Percentiles rank a stretch among this genome's conserved stretches.
Conservation (phyloP, 179 eudicot genomes). For the Vitellaria paradoxa region DNA sequence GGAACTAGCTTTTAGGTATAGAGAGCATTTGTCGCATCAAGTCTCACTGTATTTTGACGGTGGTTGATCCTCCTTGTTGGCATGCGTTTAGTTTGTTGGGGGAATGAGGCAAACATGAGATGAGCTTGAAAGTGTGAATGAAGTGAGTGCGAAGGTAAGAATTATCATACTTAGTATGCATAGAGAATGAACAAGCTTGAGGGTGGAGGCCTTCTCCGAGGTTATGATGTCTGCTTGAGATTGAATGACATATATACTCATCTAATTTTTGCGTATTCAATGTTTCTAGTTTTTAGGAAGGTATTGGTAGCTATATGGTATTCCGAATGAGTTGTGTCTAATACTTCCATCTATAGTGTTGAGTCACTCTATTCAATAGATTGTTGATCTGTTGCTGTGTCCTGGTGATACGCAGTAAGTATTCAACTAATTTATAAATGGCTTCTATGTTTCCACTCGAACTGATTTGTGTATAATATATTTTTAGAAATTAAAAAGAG, state of each 20-base stretch:
- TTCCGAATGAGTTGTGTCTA: neutral
- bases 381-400: neutral
- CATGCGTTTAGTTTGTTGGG: too few species aligned
- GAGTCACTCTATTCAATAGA: neutral
- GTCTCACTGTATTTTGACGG: too few species aligned
- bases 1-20: too few species aligned
- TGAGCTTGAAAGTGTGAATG: too few species aligned
- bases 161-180: neutral
- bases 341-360: neutral
- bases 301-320: neutral
- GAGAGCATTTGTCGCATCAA: too few species aligned
- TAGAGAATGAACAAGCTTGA: slow-evolving; percentile 10
- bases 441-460: neutral
- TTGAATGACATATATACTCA: neutral
- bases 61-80: too few species aligned
- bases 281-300: neutral
- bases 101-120: slow-evolving; percentile 5
- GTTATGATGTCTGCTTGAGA: neutral
- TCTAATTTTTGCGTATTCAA: neutral
- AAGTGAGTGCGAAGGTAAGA: too few species aligned
- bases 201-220: neutral
- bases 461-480: too few species aligned
- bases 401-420: too few species aligned
- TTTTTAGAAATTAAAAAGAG: too few species aligned
- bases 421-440: neutral